Evolutionary conservation across 768 basidiomycete genomes (phyloP).

Genomic region (Tricholoma sp.): DNA sequence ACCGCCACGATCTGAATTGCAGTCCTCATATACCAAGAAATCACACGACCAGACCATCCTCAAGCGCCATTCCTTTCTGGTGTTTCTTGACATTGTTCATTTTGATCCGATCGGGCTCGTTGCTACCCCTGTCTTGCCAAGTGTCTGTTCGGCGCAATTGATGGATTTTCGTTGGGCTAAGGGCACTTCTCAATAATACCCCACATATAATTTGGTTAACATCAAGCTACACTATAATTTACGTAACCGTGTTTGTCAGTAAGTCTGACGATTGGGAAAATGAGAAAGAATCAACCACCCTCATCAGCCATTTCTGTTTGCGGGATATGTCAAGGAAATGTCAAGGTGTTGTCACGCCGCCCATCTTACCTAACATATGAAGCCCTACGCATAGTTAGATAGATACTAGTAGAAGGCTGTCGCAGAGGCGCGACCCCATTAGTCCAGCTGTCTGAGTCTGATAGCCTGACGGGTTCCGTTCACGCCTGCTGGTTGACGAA

Average conservation of each 20-base stretch:
- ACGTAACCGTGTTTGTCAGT: too few relatives aligned
- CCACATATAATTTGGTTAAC: neutral
- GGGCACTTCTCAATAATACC: neutral
- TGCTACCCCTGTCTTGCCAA: neutral
- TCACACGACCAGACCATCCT: constrained; percentile 29
- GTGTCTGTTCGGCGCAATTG: neutral
- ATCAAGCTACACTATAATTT: neutral
- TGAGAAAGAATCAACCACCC: too few relatives aligned
- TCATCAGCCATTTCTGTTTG: too few relatives aligned
- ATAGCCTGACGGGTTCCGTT: neutral
- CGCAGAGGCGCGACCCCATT: neutral
- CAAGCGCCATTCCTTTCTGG: constrained; percentile 12
- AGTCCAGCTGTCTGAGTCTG: neutral
- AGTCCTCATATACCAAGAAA: constrained; percentile 51
- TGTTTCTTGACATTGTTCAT: neutral
- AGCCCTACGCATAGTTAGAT: too few relatives aligned
- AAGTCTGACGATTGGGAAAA: too few relatives aligned
- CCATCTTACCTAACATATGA: too few relatives aligned
- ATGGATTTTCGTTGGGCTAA: neutral
- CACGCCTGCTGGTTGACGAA: neutral
- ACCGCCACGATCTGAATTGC: neutral
- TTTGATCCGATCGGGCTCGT: neutral
- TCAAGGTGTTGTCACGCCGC: too few relatives aligned
- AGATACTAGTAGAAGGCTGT: neutral
- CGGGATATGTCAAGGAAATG: too few relatives aligned